phyloP scores from a whole-genome alignment of 2,329 filamentous ascomycete genomes.

The Passalora sequoiae region DNA sequence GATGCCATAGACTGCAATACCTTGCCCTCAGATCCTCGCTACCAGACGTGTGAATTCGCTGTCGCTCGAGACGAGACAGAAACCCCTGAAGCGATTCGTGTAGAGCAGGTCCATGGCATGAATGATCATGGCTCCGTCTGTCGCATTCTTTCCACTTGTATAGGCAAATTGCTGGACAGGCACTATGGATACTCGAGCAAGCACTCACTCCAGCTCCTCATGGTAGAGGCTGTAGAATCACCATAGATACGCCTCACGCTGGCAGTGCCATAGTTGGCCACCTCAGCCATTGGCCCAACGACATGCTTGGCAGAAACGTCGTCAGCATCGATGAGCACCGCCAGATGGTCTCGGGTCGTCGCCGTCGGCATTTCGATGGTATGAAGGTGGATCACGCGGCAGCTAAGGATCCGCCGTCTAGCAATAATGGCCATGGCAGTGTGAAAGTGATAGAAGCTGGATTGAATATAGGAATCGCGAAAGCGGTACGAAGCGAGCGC shows the following conservation, averaged over 20 bases:
- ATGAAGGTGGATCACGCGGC: no score
- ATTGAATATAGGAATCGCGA: no score
- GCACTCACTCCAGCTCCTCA: slow-evolving; percentile 26
- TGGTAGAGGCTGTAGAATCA: slow-evolving; percentile 27
- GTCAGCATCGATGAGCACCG: slow-evolving; percentile 5
- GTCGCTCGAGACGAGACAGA: slow-evolving; percentile 35
- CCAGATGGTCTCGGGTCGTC: background rate
- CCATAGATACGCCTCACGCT: slow-evolving; percentile 32
- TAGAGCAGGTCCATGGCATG: slow-evolving; percentile 36
- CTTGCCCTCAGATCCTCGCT: slow-evolving; percentile 34
- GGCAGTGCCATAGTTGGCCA: slow-evolving; percentile 33
- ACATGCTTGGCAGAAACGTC: background rate
- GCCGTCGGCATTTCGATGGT: slow-evolving; percentile 2
- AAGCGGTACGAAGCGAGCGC: no score
- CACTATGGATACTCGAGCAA: slow-evolving; percentile 25
- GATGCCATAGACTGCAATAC: slow-evolving; percentile 34
- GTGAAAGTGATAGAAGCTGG: no score
- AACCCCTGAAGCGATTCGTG: slow-evolving; percentile 32
- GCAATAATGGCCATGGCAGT: no score
- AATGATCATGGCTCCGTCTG: slow-evolving; percentile 35
- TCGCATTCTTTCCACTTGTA: slow-evolving; percentile 32
- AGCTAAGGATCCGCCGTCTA: no score
- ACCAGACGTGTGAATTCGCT: slow-evolving; percentile 36
- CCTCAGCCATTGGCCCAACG: slow-evolving; percentile 28
- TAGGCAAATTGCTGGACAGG: slow-evolving; percentile 32